A percentile compares a stretch with the other conserved stretches of the same genome.
These are phyloP conservation scores for Beta vulgaris DNA, from an alignment of 148 eudicot species.

Conservation along the genomic window DNA sequence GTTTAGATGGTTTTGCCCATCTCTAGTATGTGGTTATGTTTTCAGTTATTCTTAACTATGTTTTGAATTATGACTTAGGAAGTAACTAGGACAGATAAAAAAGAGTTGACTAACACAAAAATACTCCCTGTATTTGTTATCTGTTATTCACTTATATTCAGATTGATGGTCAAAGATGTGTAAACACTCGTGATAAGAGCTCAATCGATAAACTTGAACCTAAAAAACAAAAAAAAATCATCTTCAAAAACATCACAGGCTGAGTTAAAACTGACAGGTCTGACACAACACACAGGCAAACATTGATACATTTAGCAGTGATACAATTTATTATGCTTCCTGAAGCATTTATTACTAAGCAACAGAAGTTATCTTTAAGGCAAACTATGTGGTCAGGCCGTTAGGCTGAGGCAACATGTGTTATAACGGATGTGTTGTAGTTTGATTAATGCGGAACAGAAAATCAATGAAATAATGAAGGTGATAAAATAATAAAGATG, in stretches of 20 bases:
- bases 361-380: conserved; percentile 32
- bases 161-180: too few relatives aligned
- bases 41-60: not conserved
- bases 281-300: too few relatives aligned
- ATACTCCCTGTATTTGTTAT: too few relatives aligned
- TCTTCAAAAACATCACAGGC: not conserved
- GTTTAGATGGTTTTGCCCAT: not conserved
- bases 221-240: not conserved
- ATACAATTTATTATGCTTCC: not conserved
- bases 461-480: too few relatives aligned
- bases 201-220: too few relatives aligned
- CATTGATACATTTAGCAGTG: conserved; percentile 8
- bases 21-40: not conserved
- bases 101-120: not conserved
- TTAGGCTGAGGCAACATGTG: too few relatives aligned
- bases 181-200: too few relatives aligned
- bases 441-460: too few relatives aligned
- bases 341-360: conserved; percentile 12
- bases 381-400: conserved; percentile 18
- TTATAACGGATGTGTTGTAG: too few relatives aligned
- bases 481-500: too few relatives aligned
- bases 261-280: not conserved
- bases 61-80: too few relatives aligned
- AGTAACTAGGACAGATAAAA: not conserved
- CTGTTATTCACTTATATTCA: too few relatives aligned